A percentile compares a stretch with the other conserved stretches of the same genome.
Conservation (phyloP, 139 green algal species). For the Pleodorina starrii region DNA sequence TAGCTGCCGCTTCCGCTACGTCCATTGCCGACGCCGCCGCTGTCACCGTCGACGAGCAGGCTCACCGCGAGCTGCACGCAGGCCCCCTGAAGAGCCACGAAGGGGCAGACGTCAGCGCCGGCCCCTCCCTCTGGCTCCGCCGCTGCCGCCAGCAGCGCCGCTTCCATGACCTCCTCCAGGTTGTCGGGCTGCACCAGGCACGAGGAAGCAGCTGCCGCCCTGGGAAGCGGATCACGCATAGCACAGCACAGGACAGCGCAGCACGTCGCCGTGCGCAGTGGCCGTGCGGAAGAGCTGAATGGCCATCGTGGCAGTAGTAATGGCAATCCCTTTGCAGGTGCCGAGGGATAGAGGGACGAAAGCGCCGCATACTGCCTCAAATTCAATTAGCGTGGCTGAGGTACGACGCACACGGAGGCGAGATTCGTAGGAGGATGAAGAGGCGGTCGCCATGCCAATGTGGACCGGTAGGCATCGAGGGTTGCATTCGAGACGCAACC, state of each 20-base stretch:
- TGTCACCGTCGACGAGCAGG: too few species aligned
- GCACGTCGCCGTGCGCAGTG: not conserved
- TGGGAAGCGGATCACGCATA: not conserved
- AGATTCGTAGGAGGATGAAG: not conserved
- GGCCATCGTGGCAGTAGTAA: not conserved
- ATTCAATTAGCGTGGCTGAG: not conserved
- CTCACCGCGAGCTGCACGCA: too few species aligned
- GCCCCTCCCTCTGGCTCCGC: not conserved
- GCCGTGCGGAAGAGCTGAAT: not conserved
- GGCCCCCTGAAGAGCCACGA: too few species aligned
- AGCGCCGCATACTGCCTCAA: not conserved
- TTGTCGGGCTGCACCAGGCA: not conserved
- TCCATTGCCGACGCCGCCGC: too few species aligned
- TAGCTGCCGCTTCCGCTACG: too few species aligned
- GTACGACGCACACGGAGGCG: not conserved
- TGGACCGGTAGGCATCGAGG: not conserved
- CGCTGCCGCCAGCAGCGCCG: not conserved
- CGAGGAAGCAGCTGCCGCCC: not conserved
- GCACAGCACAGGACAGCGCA: not conserved
- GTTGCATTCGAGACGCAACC: not conserved
- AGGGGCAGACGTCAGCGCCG: too few species aligned
- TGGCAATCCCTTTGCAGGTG: not conserved
- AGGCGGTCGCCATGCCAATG: not conserved
- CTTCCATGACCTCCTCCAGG: slow-evolving; percentile 17
- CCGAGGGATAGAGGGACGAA: not conserved